Conservation (phyloP, 2,329 filamentous ascomycete genomes). For the Penicillium olsonii region DNA sequence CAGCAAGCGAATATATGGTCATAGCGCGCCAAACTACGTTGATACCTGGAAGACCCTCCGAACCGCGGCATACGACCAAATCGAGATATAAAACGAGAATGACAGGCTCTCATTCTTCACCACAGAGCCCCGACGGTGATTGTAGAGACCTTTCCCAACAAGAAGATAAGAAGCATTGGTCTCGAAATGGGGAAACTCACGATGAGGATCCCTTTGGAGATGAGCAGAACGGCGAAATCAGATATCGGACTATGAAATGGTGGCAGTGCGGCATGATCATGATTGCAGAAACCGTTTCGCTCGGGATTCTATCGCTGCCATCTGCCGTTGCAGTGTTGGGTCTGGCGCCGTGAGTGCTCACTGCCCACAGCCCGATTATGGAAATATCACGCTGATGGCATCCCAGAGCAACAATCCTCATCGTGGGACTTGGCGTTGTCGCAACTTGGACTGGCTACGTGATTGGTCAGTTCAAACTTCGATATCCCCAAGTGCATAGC, state of each 20-base stretch:
- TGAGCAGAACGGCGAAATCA: constrained; percentile 11
- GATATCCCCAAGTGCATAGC: constrained; percentile 59
- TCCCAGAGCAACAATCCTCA: constrained; percentile 51
- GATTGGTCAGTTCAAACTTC: constrained; percentile 58
- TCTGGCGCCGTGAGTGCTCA: constrained; percentile 45
- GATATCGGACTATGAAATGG: constrained; percentile 15
- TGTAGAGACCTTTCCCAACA: not conserved
- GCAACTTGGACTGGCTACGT: constrained; percentile 60
- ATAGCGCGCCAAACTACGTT: no score
- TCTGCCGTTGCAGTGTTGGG: constrained; percentile 53
- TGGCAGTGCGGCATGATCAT: constrained; percentile 21
- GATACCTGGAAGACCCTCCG: no score
- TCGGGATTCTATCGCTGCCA: constrained; percentile 58
- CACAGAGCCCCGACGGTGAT: not conserved
- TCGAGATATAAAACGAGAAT: not conserved
- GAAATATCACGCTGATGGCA: not conserved
- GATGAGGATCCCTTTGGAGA: constrained; percentile 13
- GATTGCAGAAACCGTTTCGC: constrained; percentile 40
- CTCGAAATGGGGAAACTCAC: not conserved
- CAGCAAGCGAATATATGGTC: no score
- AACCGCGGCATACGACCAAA: no score
- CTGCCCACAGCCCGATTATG: rapidly evolving
- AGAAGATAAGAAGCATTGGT: not conserved
- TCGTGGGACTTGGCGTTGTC: constrained; percentile 53
- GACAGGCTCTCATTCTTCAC: not conserved